Conservation (phyloP, 805 yeast genomes). For the Brettanomyces sp. region DNA sequence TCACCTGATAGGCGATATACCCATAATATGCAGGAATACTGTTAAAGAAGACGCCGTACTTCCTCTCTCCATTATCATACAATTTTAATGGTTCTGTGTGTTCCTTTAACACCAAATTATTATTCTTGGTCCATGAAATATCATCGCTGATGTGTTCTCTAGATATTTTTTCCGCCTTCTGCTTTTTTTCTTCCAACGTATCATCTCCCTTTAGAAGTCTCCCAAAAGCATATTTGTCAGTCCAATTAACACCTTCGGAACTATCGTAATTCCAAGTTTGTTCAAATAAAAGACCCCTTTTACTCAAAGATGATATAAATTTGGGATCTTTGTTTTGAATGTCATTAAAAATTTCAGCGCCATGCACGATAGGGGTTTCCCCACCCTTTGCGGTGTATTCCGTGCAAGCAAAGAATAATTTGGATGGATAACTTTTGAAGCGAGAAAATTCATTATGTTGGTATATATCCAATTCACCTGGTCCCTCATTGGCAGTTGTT, state of each 20-base stretch:
- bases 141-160: slow-evolving; percentile 16
- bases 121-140: slow-evolving; percentile 18
- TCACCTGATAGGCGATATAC: slow-evolving; percentile 1
- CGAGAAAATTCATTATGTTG: slow-evolving; percentile 29
- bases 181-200: slow-evolving; percentile 16
- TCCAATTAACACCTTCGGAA: slow-evolving; percentile 17
- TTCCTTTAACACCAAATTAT: slow-evolving; percentile 22
- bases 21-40: slow-evolving; percentile 17
- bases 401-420: slow-evolving; percentile 17
- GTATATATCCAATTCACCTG: slow-evolving; percentile 12
- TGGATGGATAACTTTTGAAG: slow-evolving; percentile 21
- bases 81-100: slow-evolving; percentile 16
- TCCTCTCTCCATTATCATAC: slow-evolving; percentile 4
- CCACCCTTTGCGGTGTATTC: slow-evolving; percentile 21
- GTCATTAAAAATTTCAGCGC: slow-evolving; percentile 21
- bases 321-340: slow-evolving; percentile 15
- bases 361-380: slow-evolving; percentile 27
- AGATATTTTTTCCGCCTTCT: slow-evolving; percentile 19
- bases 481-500: slow-evolving; percentile 27
- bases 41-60: slow-evolving; percentile 17
- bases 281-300: slow-evolving; percentile 17
- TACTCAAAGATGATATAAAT: slow-evolving; percentile 13
- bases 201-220: slow-evolving; percentile 17
- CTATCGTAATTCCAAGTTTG: slow-evolving; percentile 22
- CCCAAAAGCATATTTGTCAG: slow-evolving; percentile 25